These are phyloP conservation scores for Apiotrichum mycotoxinovorans DNA, from an alignment of 1,284 basidiomycete genomes.

Conservation along the genomic window DNA sequence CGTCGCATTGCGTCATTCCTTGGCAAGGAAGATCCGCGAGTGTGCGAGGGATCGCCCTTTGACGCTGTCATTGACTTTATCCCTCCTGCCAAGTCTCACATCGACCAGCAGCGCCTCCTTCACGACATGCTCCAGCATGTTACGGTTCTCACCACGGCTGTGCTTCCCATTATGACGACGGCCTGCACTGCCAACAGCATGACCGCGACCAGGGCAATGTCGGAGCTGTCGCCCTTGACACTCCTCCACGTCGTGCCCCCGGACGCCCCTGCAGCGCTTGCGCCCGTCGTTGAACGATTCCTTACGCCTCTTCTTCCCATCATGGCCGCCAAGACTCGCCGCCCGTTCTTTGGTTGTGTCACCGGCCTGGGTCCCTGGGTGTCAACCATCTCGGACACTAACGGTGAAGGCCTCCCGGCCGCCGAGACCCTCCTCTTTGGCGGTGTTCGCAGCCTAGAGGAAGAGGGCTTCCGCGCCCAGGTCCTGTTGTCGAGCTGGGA, in stretches of 20 bases:
- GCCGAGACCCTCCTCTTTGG: conserved; percentile 37
- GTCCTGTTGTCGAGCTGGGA: conserved; percentile 35
- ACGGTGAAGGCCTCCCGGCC: conserved; percentile 15
- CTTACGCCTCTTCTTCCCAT: conserved; percentile 28
- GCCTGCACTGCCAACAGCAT: conserved; percentile 9
- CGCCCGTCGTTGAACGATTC: conserved; percentile 38
- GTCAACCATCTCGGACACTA: conserved; percentile 15
- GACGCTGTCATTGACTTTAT: conserved; percentile 44
- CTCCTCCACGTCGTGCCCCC: conserved; percentile 37
- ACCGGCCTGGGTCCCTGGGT: conserved; percentile 25
- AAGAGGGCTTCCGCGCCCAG: conserved; percentile 13
- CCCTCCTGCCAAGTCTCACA: conserved; percentile 15
- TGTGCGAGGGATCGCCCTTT: conserved; percentile 21
- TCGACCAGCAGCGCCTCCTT: conserved; percentile 23
- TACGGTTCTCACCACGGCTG: conserved; percentile 34
- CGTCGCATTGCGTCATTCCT: conserved; percentile 13
- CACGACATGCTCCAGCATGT: conserved; percentile 40
- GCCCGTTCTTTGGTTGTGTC: conserved; percentile 25
- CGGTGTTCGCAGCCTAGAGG: conserved; percentile 26
- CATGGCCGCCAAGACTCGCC: conserved; percentile 13
- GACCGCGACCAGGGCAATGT: not conserved
- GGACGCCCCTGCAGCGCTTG: conserved; percentile 27
- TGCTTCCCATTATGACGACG: conserved; percentile 27
- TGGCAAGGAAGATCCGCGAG: not conserved
- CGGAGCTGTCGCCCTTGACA: conserved; percentile 22